Conservation (phyloP, 495 filamentous ascomycete species). For the Annulohypoxylon stygium region DNA sequence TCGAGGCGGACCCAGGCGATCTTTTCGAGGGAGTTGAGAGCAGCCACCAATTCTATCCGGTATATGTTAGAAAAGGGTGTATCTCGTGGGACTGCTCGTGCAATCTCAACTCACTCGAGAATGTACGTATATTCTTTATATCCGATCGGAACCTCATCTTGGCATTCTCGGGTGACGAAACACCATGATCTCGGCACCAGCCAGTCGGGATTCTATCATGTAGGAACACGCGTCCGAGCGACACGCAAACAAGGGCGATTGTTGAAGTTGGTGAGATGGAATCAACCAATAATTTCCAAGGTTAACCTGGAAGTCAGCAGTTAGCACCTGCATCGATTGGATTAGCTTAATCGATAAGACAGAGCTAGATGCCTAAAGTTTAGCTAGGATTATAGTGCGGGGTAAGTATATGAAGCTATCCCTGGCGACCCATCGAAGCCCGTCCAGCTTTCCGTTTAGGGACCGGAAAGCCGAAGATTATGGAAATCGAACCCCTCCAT, state of each 20-base stretch:
- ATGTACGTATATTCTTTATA: constrained; percentile 83
- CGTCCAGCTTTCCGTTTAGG: constrained; percentile 28
- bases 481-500: constrained; percentile 28
- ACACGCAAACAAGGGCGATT: constrained; percentile 3
- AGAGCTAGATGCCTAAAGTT: constrained; percentile 14
- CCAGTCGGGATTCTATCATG: constrained; percentile 2
- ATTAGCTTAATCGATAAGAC: constrained; percentile 45
- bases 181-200: constrained; percentile 23
- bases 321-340: constrained; percentile 7
- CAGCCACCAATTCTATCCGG: constrained; percentile 80
- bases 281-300: constrained; percentile 6
- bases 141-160: constrained; percentile 85
- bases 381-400: constrained; percentile 36
- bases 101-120: constrained; percentile 74
- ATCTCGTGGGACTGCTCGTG: neutral
- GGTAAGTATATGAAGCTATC: constrained; percentile 32
- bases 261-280: neutral
- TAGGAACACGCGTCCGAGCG: constrained; percentile 28
- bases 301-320: neutral
- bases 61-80: constrained; percentile 19
- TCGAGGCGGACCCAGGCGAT: constrained; percentile 94
- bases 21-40: constrained; percentile 87
- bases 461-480: constrained; percentile 15
- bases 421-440: constrained; percentile 21
- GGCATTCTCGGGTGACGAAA: constrained; percentile 9